These are phyloP conservation scores for Rubia yunnanensis DNA, from an alignment of 257 asterid genomes.

Conservation along the genomic window DNA sequence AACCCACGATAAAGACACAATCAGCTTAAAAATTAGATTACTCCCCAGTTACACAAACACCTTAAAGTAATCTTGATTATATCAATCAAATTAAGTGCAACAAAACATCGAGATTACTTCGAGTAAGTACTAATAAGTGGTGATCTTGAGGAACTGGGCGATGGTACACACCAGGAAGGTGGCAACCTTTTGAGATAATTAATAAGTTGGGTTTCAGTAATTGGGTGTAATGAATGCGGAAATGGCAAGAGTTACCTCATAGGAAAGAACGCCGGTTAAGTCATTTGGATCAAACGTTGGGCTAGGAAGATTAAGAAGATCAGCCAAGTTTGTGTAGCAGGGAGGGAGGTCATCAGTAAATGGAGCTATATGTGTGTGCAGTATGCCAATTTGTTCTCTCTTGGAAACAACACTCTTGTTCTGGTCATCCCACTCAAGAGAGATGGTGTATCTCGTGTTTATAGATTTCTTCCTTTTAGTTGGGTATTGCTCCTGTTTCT, in stretches of 20 bases:
- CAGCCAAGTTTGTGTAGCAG: conserved; percentile 49
- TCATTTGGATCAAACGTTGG: conserved; percentile 58
- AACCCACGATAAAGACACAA: too few relatives aligned
- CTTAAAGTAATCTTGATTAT: too few relatives aligned
- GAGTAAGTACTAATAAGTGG: too few relatives aligned
- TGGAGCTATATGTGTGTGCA: conserved; percentile 54
- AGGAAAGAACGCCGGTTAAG: conserved; percentile 53
- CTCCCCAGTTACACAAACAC: too few relatives aligned
- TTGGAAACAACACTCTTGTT: conserved; percentile 67
- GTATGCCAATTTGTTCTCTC: conserved; percentile 80
- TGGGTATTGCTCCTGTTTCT: conserved; percentile 40
- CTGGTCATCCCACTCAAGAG: conserved; percentile 79
- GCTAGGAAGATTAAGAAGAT: conserved; percentile 60
- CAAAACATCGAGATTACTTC: too few relatives aligned
- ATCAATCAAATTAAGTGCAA: too few relatives aligned
- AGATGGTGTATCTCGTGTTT: too few relatives aligned
- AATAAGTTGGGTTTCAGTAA: conserved; percentile 7
- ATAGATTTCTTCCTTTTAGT: conserved; percentile 43
- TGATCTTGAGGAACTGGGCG: too few relatives aligned
- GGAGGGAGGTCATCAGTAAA: conserved; percentile 39
- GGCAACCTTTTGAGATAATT: conserved; percentile 27
- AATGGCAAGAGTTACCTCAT: conserved; percentile 42
- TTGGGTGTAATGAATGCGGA: conserved; percentile 5
- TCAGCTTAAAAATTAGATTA: too few relatives aligned
- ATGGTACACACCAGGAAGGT: too few relatives aligned